Evolutionary conservation across 805 yeast species (phyloP), one percentile per base, ranked within the genome.

Genomic region (Myxozyma mucilagina): DNA sequence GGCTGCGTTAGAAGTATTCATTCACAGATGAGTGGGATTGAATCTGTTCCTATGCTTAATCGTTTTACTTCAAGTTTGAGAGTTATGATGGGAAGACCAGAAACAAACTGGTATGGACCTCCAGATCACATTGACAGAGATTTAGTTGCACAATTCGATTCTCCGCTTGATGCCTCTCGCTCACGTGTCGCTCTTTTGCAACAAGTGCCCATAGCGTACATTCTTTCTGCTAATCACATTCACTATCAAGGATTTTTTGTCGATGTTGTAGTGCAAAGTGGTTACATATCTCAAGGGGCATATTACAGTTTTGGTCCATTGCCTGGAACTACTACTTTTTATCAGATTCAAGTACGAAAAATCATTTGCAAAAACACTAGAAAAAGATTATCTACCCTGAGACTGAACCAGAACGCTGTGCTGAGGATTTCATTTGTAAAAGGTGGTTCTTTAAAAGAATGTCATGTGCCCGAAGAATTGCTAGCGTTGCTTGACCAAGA

Each of bases 201-300:
- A 13, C 24, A 49, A 16, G 53, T 35, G 14, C 42, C 50, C 24
- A 38, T 53, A 9, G 52, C 53, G n/a, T 47, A 47, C 34, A 39
- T 54, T 29, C 9, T 47, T 1, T 35, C 58, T n/a, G 53, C 53
- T n/a, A 54, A 41, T 9, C 14, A 18, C 10, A n/a, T 54, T 11
- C 31, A 45, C 5, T 38, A 54, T 31, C 52, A 54, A 8, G 58
- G 58, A 8, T 38, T 47, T 42, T 54, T 45, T 18, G 39, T 54
- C 9, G 58, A 54, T 38, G 58, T 38, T 13, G 53, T 47, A n/a
- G 41, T 47, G 13, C 52, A 38, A 29, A 35, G 47, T 36, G 58
- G 53, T 10, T n/a, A 34, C 13, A 24, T 53, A 31, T 14, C 47
- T 13, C 47, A 35, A 13, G 45, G 36, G n/a, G 20, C 41, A 31